Conservation (phyloP, 2,329 filamentous ascomycete species). For the Curvularia verruculosa region DNA sequence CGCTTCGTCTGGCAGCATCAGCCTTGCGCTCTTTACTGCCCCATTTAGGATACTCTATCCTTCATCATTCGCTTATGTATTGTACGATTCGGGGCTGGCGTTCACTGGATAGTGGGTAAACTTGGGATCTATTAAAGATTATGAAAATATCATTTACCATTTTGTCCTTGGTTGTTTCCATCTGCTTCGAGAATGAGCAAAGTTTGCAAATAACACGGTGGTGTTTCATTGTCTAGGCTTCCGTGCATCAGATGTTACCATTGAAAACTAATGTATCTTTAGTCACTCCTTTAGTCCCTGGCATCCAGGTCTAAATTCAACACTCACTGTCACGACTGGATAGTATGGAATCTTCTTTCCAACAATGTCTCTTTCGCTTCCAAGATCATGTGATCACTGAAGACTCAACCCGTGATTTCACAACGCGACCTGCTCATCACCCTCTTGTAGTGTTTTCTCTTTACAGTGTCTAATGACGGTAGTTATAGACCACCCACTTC, state of each 20-base stretch:
- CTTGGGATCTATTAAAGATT: constrained; percentile 24
- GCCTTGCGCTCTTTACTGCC: constrained; percentile 12
- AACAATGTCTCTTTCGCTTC: neutral
- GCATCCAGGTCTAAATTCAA: neutral
- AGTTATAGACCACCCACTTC: constrained; percentile 1
- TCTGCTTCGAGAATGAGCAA: neutral
- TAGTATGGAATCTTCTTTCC: neutral
- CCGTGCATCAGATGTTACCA: no score
- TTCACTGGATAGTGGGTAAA: constrained; percentile 25
- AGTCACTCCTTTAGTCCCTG: neutral
- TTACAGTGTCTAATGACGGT: constrained; percentile 9
- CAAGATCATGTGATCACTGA: neutral
- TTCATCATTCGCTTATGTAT: constrained; percentile 31
- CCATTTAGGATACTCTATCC: constrained; percentile 9
- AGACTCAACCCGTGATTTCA: neutral
- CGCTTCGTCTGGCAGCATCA: constrained; percentile 21
- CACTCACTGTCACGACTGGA: neutral
- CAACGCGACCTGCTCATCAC: neutral
- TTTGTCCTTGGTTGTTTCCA: neutral
- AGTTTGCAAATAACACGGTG: neutral
- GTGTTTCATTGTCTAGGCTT: neutral
- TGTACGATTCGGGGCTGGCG: constrained; percentile 32
- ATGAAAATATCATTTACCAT: neutral
- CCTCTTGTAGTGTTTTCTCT: neutral
- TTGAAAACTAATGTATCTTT: no score